phyloP scores from a whole-genome alignment of 163 green algal species.

The Prototheca wickerhamii region DNA sequence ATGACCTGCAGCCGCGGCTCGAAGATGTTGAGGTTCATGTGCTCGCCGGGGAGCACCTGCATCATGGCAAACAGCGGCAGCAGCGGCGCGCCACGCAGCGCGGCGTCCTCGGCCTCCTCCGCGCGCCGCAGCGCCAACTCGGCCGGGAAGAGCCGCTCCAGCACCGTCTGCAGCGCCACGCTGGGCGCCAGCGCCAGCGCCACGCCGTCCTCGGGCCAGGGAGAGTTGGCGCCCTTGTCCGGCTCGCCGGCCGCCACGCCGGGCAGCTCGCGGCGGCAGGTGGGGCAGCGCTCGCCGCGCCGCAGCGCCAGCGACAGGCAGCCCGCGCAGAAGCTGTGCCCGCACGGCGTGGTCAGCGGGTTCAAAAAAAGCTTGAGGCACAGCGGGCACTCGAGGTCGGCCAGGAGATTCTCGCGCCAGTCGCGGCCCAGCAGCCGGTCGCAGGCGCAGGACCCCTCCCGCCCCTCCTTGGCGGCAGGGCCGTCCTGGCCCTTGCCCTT shows the following conservation, averaged over 20 bases:
- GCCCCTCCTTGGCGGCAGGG: no score
- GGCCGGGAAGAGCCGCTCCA: constrained; percentile 45
- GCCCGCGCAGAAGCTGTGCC: constrained; percentile 72
- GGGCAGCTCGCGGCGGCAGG: constrained; percentile 28
- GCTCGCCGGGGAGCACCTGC: constrained; percentile 68
- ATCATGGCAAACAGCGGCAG: constrained; percentile 81
- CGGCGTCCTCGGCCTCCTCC: constrained; percentile 30
- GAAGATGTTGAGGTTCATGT: constrained; percentile 80
- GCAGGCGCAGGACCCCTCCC: no score
- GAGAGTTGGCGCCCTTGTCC: neutral
- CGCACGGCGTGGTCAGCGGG: constrained; percentile 69
- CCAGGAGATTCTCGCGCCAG: neutral
- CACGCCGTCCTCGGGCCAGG: neutral
- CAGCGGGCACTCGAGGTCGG: neutral
- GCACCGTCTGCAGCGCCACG: constrained; percentile 50
- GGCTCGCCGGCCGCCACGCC: neutral
- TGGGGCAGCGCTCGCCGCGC: constrained; percentile 59
- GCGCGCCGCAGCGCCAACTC: constrained; percentile 50
- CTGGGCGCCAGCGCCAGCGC: constrained; percentile 22
- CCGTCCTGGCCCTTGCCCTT: no score
- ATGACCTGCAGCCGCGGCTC: constrained; percentile 79
- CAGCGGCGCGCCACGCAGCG: neutral
- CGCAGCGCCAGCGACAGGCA: constrained; percentile 62
- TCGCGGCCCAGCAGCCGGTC: neutral
- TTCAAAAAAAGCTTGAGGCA: neutral